These are phyloP conservation scores for Rhodomyrtus tomentosa DNA, from an alignment of 345 rosid species.

Conservation along the genomic window DNA sequence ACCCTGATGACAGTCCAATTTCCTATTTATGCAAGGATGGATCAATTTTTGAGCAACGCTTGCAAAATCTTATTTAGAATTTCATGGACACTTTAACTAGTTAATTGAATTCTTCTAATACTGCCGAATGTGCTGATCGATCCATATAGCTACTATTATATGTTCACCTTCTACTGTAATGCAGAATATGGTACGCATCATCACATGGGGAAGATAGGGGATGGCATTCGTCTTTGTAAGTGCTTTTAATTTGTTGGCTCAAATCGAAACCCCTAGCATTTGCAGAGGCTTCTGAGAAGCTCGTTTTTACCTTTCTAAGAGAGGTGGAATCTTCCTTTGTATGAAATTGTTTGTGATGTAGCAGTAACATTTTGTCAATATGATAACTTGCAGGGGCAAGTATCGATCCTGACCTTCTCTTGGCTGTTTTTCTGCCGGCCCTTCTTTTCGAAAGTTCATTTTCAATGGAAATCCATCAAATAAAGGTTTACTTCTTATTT, in stretches of 20 bases:
- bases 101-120: neutral
- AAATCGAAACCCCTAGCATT: neutral
- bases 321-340: neutral
- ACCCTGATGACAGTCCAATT: neutral
- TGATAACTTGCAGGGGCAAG: conserved; percentile 49
- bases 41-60: neutral
- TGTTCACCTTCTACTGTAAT: neutral
- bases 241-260: neutral
- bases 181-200: conserved; percentile 83
- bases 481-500: conserved; percentile 45
- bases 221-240: conserved; percentile 92
- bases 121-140: neutral
- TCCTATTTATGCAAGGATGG: neutral
- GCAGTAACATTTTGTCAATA: neutral
- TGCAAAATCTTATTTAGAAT: neutral
- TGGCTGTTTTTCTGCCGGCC: conserved; percentile 96
- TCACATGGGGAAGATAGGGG: conserved; percentile 64
- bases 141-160: neutral
- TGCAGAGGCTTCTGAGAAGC: neutral
- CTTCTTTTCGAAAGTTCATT: conserved; percentile 96
- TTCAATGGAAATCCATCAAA: conserved; percentile 90
- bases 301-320: neutral
- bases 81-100: neutral
- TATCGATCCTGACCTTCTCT: conserved; percentile 72
- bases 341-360: neutral